These are phyloP conservation scores for Trichomonas gallinae DNA, from an alignment of 208 protist species.

Conservation along the genomic window DNA sequence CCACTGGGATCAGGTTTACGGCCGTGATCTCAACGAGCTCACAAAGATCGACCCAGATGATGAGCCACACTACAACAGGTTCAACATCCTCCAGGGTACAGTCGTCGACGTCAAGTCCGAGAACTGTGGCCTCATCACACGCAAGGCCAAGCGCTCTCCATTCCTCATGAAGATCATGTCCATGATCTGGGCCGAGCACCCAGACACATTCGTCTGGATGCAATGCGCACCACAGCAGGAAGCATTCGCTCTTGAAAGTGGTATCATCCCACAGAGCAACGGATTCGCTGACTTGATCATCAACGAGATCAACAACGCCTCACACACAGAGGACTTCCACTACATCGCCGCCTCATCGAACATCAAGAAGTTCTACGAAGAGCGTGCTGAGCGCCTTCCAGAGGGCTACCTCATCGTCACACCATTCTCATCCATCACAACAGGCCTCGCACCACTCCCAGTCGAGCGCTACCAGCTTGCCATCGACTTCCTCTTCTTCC, in stretches of 20 bases:
- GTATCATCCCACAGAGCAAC: neutral
- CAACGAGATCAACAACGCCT: neutral
- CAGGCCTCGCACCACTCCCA: neutral
- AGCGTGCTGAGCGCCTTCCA: neutral
- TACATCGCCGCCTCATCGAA: neutral
- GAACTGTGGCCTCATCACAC: neutral
- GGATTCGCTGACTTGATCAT: neutral
- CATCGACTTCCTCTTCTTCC: neutral
- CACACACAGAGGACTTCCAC: neutral
- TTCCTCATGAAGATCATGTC: neutral
- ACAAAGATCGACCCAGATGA: conserved; percentile 3
- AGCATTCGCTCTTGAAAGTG: neutral
- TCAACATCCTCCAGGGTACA: neutral
- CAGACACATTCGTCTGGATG: neutral
- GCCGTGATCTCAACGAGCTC: neutral
- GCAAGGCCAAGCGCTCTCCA: neutral
- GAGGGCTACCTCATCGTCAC: neutral
- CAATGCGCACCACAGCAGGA: neutral
- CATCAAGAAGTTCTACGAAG: neutral
- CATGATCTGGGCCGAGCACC: neutral
- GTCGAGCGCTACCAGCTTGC: neutral
- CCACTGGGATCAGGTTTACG: neutral
- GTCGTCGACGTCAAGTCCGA: neutral
- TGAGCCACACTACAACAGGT: neutral
- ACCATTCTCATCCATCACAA: neutral